Percentiles rank a stretch among this genome's conserved stretches.
Conservation (phyloP, 352 stramenopile species). For the Phytophthora macrochlamydospora region DNA sequence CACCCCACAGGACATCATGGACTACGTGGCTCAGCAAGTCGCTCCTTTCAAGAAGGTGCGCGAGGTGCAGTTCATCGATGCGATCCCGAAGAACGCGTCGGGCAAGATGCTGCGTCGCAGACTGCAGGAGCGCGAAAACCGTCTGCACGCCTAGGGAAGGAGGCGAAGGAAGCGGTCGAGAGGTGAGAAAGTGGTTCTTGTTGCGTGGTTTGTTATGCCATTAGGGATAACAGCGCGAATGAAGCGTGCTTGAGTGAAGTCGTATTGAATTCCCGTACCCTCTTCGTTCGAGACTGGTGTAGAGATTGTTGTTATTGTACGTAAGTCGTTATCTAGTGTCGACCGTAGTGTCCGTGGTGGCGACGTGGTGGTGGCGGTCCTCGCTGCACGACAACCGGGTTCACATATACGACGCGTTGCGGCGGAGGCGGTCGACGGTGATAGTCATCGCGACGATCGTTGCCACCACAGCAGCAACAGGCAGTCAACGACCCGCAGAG, state of each 20-base stretch:
- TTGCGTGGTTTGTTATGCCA: no score
- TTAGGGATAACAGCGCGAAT: no score
- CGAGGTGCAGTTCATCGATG: constrained; percentile 88
- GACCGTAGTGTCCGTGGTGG: constrained; percentile 10
- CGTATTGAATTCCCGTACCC: not conserved
- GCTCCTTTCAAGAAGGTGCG: constrained; percentile 89
- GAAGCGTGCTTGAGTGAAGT: constrained; percentile 11
- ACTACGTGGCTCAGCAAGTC: constrained; percentile 85
- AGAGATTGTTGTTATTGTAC: not conserved
- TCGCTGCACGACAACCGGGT: constrained; percentile 38
- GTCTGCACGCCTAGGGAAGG: constrained; percentile 6
- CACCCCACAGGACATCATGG: constrained; percentile 77
- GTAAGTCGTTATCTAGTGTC: constrained; percentile 6
- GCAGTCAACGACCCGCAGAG: constrained; percentile 37
- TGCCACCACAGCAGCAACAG: constrained; percentile 35
- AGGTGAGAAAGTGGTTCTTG: no score
- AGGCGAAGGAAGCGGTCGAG: no score
- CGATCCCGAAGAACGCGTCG: constrained; percentile 88
- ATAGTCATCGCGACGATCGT: constrained; percentile 22
- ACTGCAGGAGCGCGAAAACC: constrained; percentile 54
- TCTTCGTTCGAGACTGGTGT: not conserved
- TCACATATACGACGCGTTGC: constrained; percentile 39
- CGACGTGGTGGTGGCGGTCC: constrained; percentile 10
- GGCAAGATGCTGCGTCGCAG: constrained; percentile 92
- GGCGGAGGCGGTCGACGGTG: constrained; percentile 15